Percentiles rank a stretch among this genome's conserved stretches.
Evolutionary conservation across 208 protist species (phyloP).

Genomic region (Trypanosoma avium): DNA sequence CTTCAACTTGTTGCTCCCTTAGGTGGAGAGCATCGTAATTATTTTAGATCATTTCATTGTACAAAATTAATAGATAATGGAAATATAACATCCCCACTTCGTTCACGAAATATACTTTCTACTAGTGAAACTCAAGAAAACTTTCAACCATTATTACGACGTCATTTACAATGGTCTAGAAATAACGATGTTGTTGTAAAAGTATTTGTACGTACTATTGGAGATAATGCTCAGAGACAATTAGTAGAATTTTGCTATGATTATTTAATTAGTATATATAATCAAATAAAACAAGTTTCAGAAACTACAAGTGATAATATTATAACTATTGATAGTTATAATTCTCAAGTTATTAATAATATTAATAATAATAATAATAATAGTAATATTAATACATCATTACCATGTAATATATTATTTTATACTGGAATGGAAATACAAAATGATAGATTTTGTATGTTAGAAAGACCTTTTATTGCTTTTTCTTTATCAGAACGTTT

Average conservation of each 20-base stretch:
- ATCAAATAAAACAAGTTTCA: constrained; percentile 3
- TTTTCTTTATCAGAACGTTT: constrained; percentile 80
- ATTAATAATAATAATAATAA: not conserved
- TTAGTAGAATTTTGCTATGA: constrained; percentile 42
- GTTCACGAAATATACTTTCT: constrained; percentile 2
- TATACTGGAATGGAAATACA: constrained; percentile 32
- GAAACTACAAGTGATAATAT: not conserved
- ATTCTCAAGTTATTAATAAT: not conserved
- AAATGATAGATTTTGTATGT: constrained; percentile 51
- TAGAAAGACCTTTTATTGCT: constrained; percentile 74
- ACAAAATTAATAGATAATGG: constrained; percentile 20
- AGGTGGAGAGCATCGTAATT: constrained; percentile 52
- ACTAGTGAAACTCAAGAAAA: not conserved
- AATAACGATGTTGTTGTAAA: constrained; percentile 67
- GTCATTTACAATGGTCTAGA: not conserved
- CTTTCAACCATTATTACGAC: not conserved
- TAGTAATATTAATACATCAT: not conserved
- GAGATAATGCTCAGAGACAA: constrained; percentile 37
- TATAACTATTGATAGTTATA: not conserved
- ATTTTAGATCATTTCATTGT: constrained; percentile 75
- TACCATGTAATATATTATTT: constrained; percentile 37
- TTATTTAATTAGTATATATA: constrained; percentile 17
- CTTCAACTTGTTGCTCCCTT: constrained; percentile 56
- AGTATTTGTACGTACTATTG: constrained; percentile 59
- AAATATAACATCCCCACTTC: constrained; percentile 24